Evolutionary conservation across 1,284 basidiomycete species (phyloP), one percentile per base, ranked within the genome.

Genomic region (Ganoderma meredithae): DNA sequence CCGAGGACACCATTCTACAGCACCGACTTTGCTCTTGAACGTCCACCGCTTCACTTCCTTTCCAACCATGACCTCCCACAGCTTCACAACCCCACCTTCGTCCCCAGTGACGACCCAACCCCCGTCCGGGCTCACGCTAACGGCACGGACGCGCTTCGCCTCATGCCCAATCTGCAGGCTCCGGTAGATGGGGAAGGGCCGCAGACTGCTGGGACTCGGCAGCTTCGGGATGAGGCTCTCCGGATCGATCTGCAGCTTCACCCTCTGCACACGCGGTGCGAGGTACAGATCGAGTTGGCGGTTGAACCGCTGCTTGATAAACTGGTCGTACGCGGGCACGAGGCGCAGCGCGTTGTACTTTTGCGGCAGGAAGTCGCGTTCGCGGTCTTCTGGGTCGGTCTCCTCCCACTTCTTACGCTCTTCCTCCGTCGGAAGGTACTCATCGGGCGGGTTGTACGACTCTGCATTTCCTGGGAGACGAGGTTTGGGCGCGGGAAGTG

Each of bases 401-500:
- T 86, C 88, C 76, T 96, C 90, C 94, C 95, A 99, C 76, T 91
- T 88, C 72, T 90, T 88, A 66, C 87, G 89, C 80, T 99, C 97
- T 73, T 91, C 88, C 65, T 92, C 90, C 15, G 93, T 93, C n/a
- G 95, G 96, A 3, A 99, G 86, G 79, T 99, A 99, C 82, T 99
- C 98, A 76, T 92, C 95, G 3, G 98, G 98, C 31, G 98, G 98
- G 78, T 99, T 99, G 82, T 99, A 99, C 1, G 97, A 99, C 81
- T 99, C 97, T 44, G 92, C 90, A 73, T 99, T 94, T 13, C 91
- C 93, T 1, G 98, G 98, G 1, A 98, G 89, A 33, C 90, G 86
- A 4, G 92, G 88, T 81, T 99, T 98, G 3, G 98, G 98, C 8
- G 98, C 97, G 25, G 97, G 94, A 76, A 97, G 91, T 39, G 96